A percentile compares a stretch with the other conserved stretches of the same genome.
Conservation (phyloP, 2,329 filamentous ascomycete genomes). For the Colletotrichum kahawae region DNA sequence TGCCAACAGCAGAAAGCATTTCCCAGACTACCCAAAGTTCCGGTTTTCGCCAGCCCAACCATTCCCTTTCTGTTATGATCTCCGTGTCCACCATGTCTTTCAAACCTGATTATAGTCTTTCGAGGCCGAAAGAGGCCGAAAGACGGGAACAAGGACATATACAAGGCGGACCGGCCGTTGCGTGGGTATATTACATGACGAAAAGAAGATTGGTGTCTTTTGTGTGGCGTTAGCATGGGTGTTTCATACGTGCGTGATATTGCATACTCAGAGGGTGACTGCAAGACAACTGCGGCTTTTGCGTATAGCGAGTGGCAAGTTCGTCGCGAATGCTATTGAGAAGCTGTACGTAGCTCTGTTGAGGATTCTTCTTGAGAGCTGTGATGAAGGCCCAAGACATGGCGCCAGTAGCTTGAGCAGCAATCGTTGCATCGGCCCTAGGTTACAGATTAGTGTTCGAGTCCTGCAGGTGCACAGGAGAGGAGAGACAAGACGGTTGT, state of each 20-base stretch:
- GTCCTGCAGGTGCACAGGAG: not conserved
- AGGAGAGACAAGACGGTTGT: not conserved
- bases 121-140: not conserved
- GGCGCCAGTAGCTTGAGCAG: constrained; percentile 88
- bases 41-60: not conserved
- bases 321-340: constrained; percentile 97
- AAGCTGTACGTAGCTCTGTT: constrained; percentile 96
- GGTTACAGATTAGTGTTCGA: not conserved
- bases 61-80: not conserved
- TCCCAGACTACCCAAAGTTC: not conserved
- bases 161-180: constrained; percentile 11
- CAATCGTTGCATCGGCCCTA: constrained; percentile 92
- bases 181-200: constrained; percentile 54
- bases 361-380: constrained; percentile 92
- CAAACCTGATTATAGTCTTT: not conserved
- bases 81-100: not conserved
- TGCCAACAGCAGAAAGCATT: not conserved
- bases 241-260: not conserved
- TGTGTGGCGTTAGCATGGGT: constrained; percentile 29
- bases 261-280: constrained; percentile 91
- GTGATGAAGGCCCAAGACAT: constrained; percentile 99
- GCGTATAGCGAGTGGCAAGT: constrained; percentile 82
- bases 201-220: constrained; percentile 66
- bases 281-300: constrained; percentile 96
- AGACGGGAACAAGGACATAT: not conserved